Conservation (phyloP, 2,329 filamentous ascomycete genomes). For the Colletotrichum sojae region DNA sequence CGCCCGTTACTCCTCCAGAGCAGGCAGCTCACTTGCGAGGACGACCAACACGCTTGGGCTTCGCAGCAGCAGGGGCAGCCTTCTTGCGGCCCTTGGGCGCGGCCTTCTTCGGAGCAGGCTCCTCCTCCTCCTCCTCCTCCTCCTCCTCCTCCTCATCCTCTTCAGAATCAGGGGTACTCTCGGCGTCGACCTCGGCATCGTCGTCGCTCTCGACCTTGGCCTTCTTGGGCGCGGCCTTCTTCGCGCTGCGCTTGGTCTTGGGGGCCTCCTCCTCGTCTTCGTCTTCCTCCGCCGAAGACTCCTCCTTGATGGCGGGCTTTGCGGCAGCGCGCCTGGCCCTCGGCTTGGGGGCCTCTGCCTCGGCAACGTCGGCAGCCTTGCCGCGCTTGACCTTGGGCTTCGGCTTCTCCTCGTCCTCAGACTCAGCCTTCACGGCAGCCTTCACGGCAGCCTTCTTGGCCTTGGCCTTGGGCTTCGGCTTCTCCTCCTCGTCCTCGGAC, state of each 20-base stretch:
- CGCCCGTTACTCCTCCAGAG: not conserved
- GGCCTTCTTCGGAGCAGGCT: constrained; percentile 26
- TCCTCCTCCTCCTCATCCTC: constrained; percentile 16
- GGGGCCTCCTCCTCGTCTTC: constrained; percentile 50
- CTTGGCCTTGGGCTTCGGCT: constrained; percentile 53
- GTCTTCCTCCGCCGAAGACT: constrained; percentile 24
- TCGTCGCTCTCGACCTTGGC: constrained; percentile 38
- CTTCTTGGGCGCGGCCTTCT: constrained; percentile 31
- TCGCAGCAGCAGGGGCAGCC: constrained; percentile 32
- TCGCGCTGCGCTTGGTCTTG: constrained; percentile 50
- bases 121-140: constrained; percentile 16
- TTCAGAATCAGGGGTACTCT: constrained; percentile 24
- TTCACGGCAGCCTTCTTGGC: constrained; percentile 44
- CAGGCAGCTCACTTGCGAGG: constrained; percentile 26
- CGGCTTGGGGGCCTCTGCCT: constrained; percentile 42
- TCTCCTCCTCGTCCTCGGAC: constrained; percentile 42
- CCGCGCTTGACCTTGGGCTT: constrained; percentile 42
- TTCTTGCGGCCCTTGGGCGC: constrained; percentile 36
- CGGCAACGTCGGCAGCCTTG: constrained; percentile 40
- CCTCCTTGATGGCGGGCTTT: constrained; percentile 32
- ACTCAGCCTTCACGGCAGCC: constrained; percentile 43
- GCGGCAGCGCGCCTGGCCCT: constrained; percentile 41
- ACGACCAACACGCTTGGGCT: constrained; percentile 26
- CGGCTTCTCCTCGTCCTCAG: constrained; percentile 43
- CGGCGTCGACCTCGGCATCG: constrained; percentile 40